A percentile compares a stretch with the other conserved stretches of the same genome.
phyloP scores from a whole-genome alignment of 2,329 filamentous ascomycete species.

The Ciborinia camelliae region DNA sequence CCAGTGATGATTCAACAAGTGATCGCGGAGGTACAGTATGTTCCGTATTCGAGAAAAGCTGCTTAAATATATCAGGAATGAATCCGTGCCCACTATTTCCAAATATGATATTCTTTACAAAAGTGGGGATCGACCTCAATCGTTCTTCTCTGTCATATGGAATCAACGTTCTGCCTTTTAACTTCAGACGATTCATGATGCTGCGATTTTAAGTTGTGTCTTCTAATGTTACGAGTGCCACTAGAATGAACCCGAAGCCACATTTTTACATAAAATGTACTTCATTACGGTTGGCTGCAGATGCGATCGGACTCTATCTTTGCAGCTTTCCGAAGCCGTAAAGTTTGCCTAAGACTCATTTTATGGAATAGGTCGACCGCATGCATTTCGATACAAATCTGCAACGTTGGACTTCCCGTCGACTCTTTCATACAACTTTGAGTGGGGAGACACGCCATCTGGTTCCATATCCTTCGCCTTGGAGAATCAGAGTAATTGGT shows the following conservation, averaged over 20 bases:
- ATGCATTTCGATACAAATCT: background rate
- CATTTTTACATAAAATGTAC: background rate
- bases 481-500: background rate
- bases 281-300: constrained; percentile 2
- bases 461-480: background rate
- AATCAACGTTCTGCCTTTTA: background rate
- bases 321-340: background rate
- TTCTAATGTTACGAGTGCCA: background rate
- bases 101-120: constrained; percentile 2
- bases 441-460: background rate
- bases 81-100: background rate
- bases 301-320: background rate
- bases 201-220: background rate
- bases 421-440: background rate
- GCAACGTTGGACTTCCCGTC: background rate
- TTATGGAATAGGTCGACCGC: background rate
- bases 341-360: background rate
- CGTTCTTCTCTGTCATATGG: background rate
- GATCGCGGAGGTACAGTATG: background rate
- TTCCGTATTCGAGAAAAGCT: constrained; percentile 1
- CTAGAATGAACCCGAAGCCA: background rate
- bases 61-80: constrained; percentile 11
- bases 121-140: background rate
- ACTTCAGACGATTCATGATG: background rate
- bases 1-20: background rate